phyloP scores from a whole-genome alignment of 495 filamentous ascomycete genomes.

The Aspergillus leporis region DNA sequence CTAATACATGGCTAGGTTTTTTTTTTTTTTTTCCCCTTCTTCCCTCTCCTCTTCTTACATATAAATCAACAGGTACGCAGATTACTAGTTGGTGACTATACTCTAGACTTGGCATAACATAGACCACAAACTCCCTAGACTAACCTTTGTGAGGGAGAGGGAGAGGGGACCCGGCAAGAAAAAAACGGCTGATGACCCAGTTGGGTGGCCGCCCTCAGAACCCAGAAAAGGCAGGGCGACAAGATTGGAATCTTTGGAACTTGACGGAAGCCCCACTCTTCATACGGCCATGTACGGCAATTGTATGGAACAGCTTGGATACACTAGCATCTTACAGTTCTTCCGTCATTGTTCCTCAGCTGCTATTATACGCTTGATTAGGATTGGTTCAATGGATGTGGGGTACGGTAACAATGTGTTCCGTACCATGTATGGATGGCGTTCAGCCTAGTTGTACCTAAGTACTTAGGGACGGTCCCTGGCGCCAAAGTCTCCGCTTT shows the following conservation, averaged over 20 bases:
- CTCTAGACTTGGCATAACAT: neutral
- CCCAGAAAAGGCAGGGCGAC: neutral
- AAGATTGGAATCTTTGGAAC: conserved; percentile 23
- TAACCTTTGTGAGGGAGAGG: neutral
- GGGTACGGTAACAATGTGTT: conserved; percentile 11
- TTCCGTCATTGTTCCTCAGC: neutral
- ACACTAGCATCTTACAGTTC: conserved; percentile 8
- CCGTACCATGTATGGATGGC: conserved; percentile 8
- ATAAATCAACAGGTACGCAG: neutral
- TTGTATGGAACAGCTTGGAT: conserved; percentile 14
- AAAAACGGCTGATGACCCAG: conserved; percentile 12
- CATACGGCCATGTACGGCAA: conserved; percentile 3
- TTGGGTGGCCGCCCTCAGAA: conserved; percentile 4
- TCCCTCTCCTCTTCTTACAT: neutral
- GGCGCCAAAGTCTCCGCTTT: conserved; percentile 28
- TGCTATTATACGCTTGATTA: neutral
- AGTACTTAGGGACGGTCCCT: conserved; percentile 17
- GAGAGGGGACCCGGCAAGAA: conserved; percentile 6
- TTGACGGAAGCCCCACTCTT: conserved; percentile 18
- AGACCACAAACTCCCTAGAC: conserved; percentile 2
- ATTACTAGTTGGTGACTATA: no score
- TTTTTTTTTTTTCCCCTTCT: no score
- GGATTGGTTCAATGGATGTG: neutral
- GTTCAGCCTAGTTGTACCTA: neutral
- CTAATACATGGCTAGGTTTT: neutral